Evolutionary conservation across 2,329 filamentous ascomycete genomes (phyloP).

Genomic region (Botryotinia convoluta): DNA sequence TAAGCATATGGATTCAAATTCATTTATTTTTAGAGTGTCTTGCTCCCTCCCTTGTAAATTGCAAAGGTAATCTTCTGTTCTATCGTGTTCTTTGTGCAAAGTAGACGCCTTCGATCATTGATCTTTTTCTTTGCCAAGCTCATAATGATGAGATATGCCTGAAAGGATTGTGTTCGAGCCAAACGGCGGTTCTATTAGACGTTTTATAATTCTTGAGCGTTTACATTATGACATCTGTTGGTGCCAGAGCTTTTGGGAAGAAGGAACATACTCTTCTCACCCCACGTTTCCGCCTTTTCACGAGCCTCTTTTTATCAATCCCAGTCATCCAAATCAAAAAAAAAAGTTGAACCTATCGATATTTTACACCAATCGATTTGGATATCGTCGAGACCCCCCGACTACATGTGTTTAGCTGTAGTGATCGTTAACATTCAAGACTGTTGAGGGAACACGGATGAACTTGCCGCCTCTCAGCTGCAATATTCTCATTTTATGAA

Average conservation of each 20-base stretch:
- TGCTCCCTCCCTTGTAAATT: neutral
- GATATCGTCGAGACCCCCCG: neutral
- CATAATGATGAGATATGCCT: neutral
- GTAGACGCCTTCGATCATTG: neutral
- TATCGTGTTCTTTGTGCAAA: neutral
- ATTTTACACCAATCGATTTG: neutral
- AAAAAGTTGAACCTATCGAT: neutral
- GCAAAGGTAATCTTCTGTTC: neutral
- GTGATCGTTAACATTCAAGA: conserved; percentile 1
- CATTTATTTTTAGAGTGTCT: conserved; percentile 20
- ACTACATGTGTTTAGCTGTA: neutral
- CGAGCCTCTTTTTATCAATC: neutral
- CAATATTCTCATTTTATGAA: neutral
- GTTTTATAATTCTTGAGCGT: conserved; percentile 5
- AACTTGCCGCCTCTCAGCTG: conserved; percentile 1
- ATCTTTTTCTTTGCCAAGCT: neutral
- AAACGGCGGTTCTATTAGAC: conserved; percentile 4
- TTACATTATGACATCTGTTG: conserved; percentile 10
- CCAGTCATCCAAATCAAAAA: neutral
- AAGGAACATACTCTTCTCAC: conserved; percentile 10
- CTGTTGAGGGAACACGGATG: neutral
- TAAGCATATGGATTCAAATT: conserved; percentile 1
- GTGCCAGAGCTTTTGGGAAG: conserved; percentile 3
- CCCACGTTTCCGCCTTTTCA: conserved; percentile 13
- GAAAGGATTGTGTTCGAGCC: neutral